Conservation (phyloP, 768 basidiomycete genomes). For the Trametes meyenii region DNA sequence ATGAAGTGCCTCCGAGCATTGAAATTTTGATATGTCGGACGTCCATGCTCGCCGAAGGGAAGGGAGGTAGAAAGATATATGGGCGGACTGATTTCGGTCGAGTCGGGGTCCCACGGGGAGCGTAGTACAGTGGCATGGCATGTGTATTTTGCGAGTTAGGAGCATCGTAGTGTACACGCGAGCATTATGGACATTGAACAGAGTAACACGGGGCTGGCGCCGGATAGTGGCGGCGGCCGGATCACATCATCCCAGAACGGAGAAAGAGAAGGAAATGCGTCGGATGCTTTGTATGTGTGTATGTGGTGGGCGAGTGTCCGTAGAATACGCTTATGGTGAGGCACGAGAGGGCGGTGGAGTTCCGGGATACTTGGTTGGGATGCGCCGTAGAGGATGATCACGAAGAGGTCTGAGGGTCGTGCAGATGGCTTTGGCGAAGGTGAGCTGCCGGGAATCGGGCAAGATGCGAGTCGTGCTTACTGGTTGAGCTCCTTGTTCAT, state of each 20-base stretch:
- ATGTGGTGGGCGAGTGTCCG: too few relatives aligned
- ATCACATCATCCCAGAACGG: neutral
- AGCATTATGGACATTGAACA: conserved; percentile 10
- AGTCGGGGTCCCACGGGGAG: too few relatives aligned
- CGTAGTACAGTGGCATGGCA: neutral
- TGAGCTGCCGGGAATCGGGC: neutral
- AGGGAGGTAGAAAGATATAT: too few relatives aligned
- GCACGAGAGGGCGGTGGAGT: too few relatives aligned
- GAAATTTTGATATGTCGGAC: too few relatives aligned
- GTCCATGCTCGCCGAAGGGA: too few relatives aligned
- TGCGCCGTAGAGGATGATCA: neutral
- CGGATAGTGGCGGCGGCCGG: neutral
- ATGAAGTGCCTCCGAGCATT: neutral
- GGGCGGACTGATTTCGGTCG: too few relatives aligned
- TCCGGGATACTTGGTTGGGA: too few relatives aligned
- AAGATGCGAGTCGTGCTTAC: conserved; percentile 43
- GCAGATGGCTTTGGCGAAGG: conserved; percentile 23
- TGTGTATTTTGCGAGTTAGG: conserved; percentile 8
- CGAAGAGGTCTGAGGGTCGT: conserved; percentile 14
- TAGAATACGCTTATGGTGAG: too few relatives aligned
- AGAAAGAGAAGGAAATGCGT: neutral
- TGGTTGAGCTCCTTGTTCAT: conserved; percentile 92
- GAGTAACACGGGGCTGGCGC: neutral
- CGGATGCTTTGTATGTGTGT: too few relatives aligned
- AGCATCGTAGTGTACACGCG: conserved; percentile 14